A percentile compares a stretch with the other conserved stretches of the same genome.
phyloP scores from a whole-genome alignment of 2,329 filamentous ascomycete species.

The Fusarium tupiense region DNA sequence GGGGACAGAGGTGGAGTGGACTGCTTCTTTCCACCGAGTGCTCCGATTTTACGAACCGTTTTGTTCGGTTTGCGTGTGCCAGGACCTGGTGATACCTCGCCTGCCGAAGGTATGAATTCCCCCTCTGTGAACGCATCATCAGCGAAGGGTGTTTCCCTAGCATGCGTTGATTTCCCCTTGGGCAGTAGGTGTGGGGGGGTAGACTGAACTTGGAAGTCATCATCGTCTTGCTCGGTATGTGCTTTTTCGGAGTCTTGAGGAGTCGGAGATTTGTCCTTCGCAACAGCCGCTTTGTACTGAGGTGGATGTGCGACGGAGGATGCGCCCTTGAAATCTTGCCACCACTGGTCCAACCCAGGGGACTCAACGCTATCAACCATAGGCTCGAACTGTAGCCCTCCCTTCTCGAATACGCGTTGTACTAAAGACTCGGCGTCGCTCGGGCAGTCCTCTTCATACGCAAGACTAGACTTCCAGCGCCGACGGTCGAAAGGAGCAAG shows the following conservation, averaged over 20 bases:
- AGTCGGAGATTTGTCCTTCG: slow-evolving; percentile 11
- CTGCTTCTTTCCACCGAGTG: slow-evolving; percentile 49
- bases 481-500: slow-evolving; percentile 59
- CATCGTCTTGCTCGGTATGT: slow-evolving; percentile 53
- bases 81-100: slow-evolving; percentile 2
- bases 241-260: slow-evolving; percentile 33
- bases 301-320: slow-evolving; percentile 36
- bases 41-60: slow-evolving; percentile 46
- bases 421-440: slow-evolving; percentile 52
- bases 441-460: slow-evolving; percentile 37
- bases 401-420: slow-evolving; percentile 52
- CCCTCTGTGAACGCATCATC: slow-evolving; percentile 49
- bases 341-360: slow-evolving; percentile 59
- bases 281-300: slow-evolving; percentile 21
- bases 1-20: slow-evolving; percentile 41
- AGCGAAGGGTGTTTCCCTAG: slow-evolving; percentile 10
- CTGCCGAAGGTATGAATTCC: slow-evolving; percentile 25
- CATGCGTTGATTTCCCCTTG: slow-evolving; percentile 35
- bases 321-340: slow-evolving; percentile 54
- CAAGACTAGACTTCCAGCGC: slow-evolving; percentile 50
- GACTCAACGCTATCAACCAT: slow-evolving; percentile 47
- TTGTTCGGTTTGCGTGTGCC: slow-evolving; percentile 29
- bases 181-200: slow-evolving; percentile 55
- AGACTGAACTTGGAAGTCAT: slow-evolving; percentile 62
- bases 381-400: slow-evolving; percentile 45